A percentile compares a stretch with the other conserved stretches of the same genome.
Evolutionary conservation across 257 asterid genomes (phyloP).

Genomic region (Gentiana macrophylla): DNA sequence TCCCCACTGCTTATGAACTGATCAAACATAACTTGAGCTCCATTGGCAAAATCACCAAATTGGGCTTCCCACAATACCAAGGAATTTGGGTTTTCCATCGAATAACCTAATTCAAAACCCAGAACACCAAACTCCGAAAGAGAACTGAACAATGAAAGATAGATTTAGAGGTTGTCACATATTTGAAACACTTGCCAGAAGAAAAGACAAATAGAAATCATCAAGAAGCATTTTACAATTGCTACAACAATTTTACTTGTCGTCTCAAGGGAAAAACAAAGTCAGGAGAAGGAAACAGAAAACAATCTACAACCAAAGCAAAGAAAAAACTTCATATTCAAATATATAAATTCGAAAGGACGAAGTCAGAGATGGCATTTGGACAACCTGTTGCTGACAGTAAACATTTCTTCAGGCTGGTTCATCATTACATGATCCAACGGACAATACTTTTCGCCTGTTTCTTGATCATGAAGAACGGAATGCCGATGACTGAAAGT

Average conservation of each 20-base stretch:
- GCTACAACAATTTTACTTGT: background rate
- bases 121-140: conserved; percentile 91
- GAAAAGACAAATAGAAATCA: background rate
- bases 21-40: conserved; percentile 92
- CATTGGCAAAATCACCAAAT: conserved; percentile 88
- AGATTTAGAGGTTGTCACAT: background rate
- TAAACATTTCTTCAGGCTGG: conserved; percentile 94
- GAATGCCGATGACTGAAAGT: conserved; percentile 97
- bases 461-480: conserved; percentile 88
- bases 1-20: conserved; percentile 95
- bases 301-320: background rate
- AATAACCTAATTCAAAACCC: conserved; percentile 91
- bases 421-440: conserved; percentile 77
- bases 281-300: background rate
- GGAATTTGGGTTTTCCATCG: conserved; percentile 95
- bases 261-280: too few relatives aligned
- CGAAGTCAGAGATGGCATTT: conserved; percentile 4
- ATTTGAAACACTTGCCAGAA: background rate
- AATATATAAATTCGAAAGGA: background rate
- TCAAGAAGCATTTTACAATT: background rate
- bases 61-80: conserved; percentile 97
- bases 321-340: background rate
- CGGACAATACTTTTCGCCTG: conserved; percentile 82
- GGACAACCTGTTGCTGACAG: conserved; percentile 90
- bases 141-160: conserved; percentile 42